Evolutionary conservation across 345 rosid genomes (phyloP).

Genomic region (Eucalyptus sideroxylon): DNA sequence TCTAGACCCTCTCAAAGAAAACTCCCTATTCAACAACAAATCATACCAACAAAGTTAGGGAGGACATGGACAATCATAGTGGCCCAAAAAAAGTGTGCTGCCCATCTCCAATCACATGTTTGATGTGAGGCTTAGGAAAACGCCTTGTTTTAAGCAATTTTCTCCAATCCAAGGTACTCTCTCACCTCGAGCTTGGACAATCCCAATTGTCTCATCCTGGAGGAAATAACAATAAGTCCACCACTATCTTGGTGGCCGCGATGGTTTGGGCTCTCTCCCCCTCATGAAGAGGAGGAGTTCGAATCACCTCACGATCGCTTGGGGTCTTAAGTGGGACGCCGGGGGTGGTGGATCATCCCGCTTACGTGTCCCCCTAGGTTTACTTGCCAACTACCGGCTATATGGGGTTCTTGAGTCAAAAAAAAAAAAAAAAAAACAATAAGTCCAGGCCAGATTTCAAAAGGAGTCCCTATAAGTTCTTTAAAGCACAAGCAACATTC

Average conservation of each 20-base stretch:
- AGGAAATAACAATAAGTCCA: not conserved
- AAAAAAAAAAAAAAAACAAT: too few relatives aligned
- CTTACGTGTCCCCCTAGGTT: too few relatives aligned
- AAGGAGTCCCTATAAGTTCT: not conserved
- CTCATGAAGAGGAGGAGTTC: too few relatives aligned
- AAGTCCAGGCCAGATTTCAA: too few relatives aligned
- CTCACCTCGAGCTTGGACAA: not conserved
- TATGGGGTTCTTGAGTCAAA: too few relatives aligned
- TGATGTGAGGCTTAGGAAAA: not conserved
- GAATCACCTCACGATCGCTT: too few relatives aligned
- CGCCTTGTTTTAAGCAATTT: not conserved
- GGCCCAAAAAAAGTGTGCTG: not conserved
- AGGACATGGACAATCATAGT: not conserved
- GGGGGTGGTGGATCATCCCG: too few relatives aligned
- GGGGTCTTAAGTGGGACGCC: too few relatives aligned
- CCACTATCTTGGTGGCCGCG: too few relatives aligned
- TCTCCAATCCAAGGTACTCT: not conserved
- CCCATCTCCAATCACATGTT: not conserved
- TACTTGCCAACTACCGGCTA: too few relatives aligned
- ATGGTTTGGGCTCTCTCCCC: too few relatives aligned
- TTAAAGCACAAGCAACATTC: not conserved
- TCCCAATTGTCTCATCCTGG: not conserved
- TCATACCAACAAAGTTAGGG: not conserved
- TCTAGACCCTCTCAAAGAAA: not conserved
- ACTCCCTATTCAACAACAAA: not conserved